Conservation (phyloP, 1,284 basidiomycete genomes). For the Austroboletus niveus region DNA sequence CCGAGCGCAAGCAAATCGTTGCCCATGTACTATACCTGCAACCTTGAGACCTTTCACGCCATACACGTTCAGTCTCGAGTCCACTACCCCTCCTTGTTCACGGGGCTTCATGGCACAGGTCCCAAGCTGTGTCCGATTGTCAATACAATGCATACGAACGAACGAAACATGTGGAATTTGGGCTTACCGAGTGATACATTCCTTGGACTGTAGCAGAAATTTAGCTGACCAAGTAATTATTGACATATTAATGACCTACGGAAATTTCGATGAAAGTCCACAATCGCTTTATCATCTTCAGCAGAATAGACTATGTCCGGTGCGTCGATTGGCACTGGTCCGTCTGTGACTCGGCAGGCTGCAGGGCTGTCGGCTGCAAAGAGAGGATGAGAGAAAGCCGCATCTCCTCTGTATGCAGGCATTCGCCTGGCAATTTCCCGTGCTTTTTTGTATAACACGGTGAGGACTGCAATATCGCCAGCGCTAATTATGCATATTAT, state of each 20-base stretch:
- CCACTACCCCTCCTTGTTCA: conserved; percentile 27
- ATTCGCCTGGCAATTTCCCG: conserved; percentile 45
- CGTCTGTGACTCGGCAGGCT: conserved; percentile 27
- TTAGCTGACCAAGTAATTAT: conserved; percentile 14
- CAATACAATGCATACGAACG: conserved; percentile 12
- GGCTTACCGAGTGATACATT: not conserved
- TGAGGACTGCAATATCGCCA: not conserved
- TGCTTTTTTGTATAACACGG: conserved; percentile 11
- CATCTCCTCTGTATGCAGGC: conserved; percentile 54
- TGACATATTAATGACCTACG: conserved; percentile 26
- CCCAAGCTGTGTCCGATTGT: conserved; percentile 20
- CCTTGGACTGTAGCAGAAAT: not conserved
- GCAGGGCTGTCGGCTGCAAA: conserved; percentile 50
- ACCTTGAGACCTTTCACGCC: conserved; percentile 30
- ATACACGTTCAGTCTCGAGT: conserved; percentile 29
- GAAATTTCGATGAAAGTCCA: conserved; percentile 37
- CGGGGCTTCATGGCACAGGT: conserved; percentile 34
- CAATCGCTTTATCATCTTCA: conserved; percentile 56
- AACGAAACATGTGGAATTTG: too few relatives aligned
- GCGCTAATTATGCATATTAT: not conserved
- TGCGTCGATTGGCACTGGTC: conserved; percentile 41
- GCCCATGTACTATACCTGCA: conserved; percentile 18
- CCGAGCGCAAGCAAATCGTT: not conserved
- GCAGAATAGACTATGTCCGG: conserved; percentile 51
- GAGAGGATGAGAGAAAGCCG: conserved; percentile 42